Evolutionary conservation across 2,329 filamentous ascomycete genomes (phyloP), one percentile per base, ranked within the genome.

Genomic region (Ceratocystis alfenasii): DNA sequence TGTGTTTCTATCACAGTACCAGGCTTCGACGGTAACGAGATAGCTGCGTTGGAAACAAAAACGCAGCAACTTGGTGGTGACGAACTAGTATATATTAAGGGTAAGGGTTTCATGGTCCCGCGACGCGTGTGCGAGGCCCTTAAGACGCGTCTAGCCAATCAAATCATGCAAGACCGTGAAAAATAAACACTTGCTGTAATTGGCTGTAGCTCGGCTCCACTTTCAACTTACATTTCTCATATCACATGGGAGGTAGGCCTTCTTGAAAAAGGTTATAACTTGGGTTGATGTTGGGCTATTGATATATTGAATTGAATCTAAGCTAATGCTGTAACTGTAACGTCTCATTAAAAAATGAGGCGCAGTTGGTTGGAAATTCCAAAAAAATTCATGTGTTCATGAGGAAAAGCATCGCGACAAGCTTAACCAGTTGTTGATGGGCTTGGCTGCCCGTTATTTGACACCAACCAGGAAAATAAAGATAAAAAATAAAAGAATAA

Each of bases 101-200:
- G 12, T 17, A 53, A 57, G 63, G 28, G 28, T 61, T 50, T 53
- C 33, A n/a, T 36, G 45, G 46, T 12, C 64, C 50, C 66, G 60
- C 66, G 66, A 66, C 66, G 64, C 66, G 66, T 61, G 17, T 2
- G 36, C 22, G 50, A 41, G 3, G 3, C 0, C 20, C 64, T 63
- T 60, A 68, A 65, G 48, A 65, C 60, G 66, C 33, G 60, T 68
- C 44, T 20, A 25, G n/a, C 63, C 60, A 68, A 68, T 68, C 7
- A 68, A 6, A 55, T 22, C 5, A 3, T 28, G 28, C n/a, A 17
- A 50, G 25, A 36, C 8, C 7, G 3, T 7, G 46, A 41, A 20
- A 12, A 60, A 60, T 8, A 36, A 59, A n/a, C 12, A n/a, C 6
- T n/a, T 17, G 22, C 22, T n/a, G 5, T 36, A 2, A 67, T 67